Conservation (phyloP, 2,329 filamentous ascomycete genomes). For the Xylaria arbuscula region DNA sequence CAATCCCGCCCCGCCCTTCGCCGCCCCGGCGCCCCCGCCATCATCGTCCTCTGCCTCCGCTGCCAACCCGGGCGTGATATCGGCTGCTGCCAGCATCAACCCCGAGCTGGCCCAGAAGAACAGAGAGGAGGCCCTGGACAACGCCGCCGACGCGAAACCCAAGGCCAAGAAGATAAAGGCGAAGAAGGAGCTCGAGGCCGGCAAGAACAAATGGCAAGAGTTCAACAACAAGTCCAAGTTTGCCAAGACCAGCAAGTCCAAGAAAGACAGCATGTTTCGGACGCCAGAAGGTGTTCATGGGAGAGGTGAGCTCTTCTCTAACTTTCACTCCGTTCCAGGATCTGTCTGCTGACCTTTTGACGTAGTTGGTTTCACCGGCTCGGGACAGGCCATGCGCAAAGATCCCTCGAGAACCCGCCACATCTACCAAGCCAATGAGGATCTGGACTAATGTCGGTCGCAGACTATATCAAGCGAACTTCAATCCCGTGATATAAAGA, state of each 20-base stretch:
- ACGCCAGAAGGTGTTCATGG: constrained; percentile 88
- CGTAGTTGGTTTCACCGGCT: constrained; percentile 93
- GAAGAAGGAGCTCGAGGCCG: constrained; percentile 88
- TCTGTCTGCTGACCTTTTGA: constrained; percentile 46
- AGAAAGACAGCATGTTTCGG: constrained; percentile 97
- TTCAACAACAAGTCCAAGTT: constrained; percentile 84
- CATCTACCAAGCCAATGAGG: constrained; percentile 82
- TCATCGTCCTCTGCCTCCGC: constrained; percentile 48
- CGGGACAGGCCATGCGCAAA: constrained; percentile 95
- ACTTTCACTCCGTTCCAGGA: background rate
- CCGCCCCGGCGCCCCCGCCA: constrained; percentile 48
- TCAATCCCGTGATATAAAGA: constrained; percentile 30
- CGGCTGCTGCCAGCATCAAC: constrained; percentile 68
- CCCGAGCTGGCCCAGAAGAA: constrained; percentile 61
- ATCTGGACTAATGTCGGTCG: constrained; percentile 69
- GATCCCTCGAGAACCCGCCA: constrained; percentile 85
- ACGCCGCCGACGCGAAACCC: constrained; percentile 77
- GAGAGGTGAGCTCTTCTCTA: constrained; percentile 71
- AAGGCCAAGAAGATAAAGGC: constrained; percentile 92
- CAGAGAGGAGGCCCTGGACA: constrained; percentile 70
- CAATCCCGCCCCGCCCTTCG: constrained; percentile 52
- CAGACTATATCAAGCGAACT: constrained; percentile 41
- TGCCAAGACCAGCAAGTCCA: constrained; percentile 66
- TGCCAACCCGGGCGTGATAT: constrained; percentile 62
- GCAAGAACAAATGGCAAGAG: constrained; percentile 94